A percentile compares a stretch with the other conserved stretches of the same genome.
Conservation (phyloP, 176 grass and related monocot species). For the Triticum urartu region DNA sequence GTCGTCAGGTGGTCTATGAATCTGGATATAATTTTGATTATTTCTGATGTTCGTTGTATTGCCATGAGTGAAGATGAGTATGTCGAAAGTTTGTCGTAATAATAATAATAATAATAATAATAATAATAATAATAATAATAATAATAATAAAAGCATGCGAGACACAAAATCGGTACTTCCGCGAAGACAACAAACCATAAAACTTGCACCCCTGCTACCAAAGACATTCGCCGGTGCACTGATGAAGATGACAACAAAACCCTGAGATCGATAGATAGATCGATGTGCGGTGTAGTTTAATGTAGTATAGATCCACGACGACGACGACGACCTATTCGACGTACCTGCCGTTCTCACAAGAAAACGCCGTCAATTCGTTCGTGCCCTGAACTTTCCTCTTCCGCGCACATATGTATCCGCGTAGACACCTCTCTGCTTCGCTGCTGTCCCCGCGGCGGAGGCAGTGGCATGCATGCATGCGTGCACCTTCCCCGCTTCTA, state of each 20-base stretch:
- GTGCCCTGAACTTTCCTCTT: background rate
- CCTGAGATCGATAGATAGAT: background rate
- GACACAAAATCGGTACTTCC: background rate
- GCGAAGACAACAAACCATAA: background rate
- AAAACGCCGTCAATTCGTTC: background rate
- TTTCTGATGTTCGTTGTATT: no score
- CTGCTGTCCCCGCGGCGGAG: constrained; percentile 20
- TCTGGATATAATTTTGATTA: no score
- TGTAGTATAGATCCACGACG: background rate
- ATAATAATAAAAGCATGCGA: no score
- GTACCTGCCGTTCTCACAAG: background rate
- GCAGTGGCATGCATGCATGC: background rate
- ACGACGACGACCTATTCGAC: background rate
- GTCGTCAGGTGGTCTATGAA: no score
- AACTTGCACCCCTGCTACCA: background rate
- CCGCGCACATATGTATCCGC: background rate
- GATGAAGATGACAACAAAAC: background rate
- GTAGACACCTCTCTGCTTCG: background rate
- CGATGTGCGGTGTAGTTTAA: no score
- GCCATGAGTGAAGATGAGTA: no score
- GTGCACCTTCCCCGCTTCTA: background rate
- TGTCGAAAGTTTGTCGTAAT: no score
- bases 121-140: no score
- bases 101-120: no score
- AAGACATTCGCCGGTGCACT: background rate